Evolutionary conservation across 73 alveolate species (phyloP).

Genomic region (Tetrahymena elliotti): DNA sequence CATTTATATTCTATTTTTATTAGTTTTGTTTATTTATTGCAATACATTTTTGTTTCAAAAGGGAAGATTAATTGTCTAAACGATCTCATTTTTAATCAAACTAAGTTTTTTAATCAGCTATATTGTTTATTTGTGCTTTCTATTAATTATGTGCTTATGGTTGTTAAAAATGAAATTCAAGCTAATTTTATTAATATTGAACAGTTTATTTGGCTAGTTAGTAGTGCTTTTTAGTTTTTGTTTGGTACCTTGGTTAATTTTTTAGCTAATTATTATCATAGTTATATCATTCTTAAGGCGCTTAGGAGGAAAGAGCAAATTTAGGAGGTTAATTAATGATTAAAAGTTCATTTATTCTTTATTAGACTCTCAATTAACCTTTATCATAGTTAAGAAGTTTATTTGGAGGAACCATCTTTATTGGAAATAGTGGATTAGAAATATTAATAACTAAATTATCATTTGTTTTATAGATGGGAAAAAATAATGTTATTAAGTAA

Average conservation of each 20-base stretch:
- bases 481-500: background rate
- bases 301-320: background rate
- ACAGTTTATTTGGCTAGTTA: background rate
- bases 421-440: background rate
- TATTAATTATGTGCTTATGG: background rate
- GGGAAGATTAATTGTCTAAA: background rate
- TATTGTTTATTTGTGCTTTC: background rate
- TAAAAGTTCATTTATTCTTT: background rate
- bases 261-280: background rate
- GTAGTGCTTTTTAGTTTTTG: background rate
- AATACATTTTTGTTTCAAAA: background rate
- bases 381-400: background rate
- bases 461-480: background rate
- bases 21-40: background rate
- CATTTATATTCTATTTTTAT: no score
- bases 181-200: background rate
- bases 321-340: background rate
- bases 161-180: background rate
- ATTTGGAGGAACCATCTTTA: background rate
- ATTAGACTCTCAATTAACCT: background rate
- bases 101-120: background rate
- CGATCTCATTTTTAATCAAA: background rate
- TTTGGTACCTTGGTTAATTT: background rate
- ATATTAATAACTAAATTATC: background rate
- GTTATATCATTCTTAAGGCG: background rate